Evolutionary conservation across 2,329 filamentous ascomycete genomes (phyloP), one percentile per base, ranked within the genome.

Genomic region (Ceratocystis papillata): DNA sequence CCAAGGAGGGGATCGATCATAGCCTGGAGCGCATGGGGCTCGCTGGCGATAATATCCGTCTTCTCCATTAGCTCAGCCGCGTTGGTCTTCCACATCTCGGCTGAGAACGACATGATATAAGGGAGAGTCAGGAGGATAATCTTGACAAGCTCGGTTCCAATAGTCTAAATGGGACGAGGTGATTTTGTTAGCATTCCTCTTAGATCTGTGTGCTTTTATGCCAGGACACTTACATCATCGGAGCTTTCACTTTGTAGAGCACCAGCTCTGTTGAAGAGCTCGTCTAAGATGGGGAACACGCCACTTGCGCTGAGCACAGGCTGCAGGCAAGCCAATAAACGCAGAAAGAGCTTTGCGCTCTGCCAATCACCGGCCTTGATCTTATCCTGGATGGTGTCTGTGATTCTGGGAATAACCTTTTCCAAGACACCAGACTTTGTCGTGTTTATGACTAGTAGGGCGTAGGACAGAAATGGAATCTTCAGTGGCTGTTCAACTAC

Each of bases 81-180:
- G 72, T 88, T 88, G 70, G 88, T 81, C 71, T 87, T 84, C 72
- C 88, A 86, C 62, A 85, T 84, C 2, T 81, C 79, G 2, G 88
- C 87, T 0, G 87, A 83, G 2, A 89, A 85, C 8, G 87, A 84
- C 81, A 96, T 86, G 65, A 90, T 81, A 74, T 97, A 99, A 0
- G 94, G 93, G 67, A 99, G 88, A 0, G 93, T 96, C 62, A 96
- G 84, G 57, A 97, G 84, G 70, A 99, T 96, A 71, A 96, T 92
- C 77, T 96, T 97, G 74, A 96, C 91, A 44, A 99, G 83, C 77
- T 97, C 94, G 53, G 95, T 86, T 62, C 84, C 84, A 69, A 87
- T 83, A 0, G 83, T 86, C 82, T 86, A 66, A 12, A 15, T 2
- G 63, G 64, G 33, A 45, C 22, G 64, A 33, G 63, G 61, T 66